These are phyloP conservation scores for Phytopythium aichiense DNA, from an alignment of 352 stramenopile genomes.

Conservation along the genomic window DNA sequence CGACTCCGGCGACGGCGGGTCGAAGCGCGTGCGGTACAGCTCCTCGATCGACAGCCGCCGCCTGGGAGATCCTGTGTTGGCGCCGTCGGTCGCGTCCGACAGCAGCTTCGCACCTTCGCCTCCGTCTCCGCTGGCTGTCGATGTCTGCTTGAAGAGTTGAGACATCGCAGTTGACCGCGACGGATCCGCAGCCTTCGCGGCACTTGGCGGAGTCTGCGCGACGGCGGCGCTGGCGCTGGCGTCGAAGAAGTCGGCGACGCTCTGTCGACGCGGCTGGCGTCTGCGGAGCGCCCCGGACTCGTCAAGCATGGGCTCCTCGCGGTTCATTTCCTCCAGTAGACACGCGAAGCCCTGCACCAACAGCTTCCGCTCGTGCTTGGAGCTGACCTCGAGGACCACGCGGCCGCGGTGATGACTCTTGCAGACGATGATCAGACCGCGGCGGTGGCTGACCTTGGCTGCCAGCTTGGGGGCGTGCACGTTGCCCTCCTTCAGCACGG, in stretches of 20 bases:
- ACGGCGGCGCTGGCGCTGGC: not conserved
- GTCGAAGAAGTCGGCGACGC: conserved; percentile 52
- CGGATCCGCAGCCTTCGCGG: not conserved
- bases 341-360: conserved; percentile 52
- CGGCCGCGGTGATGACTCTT: conserved; percentile 61
- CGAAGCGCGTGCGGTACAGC: conserved; percentile 67
- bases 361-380: conserved; percentile 56
- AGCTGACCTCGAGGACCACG: conserved; percentile 53
- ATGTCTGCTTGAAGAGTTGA: not conserved
- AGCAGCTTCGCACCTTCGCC: not conserved
- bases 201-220: not conserved
- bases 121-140: not conserved
- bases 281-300: conserved; percentile 39
- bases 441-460: conserved; percentile 61
- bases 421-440: conserved; percentile 60
- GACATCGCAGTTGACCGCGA: not conserved
- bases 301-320: conserved; percentile 37
- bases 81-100: not conserved
- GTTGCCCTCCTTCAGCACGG: conserved; percentile 49
- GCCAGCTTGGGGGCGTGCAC: conserved; percentile 37
- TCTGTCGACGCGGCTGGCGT: conserved; percentile 36
- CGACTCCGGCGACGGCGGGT: conserved; percentile 17
- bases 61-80: not conserved
- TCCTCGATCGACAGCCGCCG: conserved; percentile 24
- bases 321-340: conserved; percentile 47